Evolutionary conservation across 768 basidiomycete species (phyloP).

Genomic region (Crassisporium funariophilum): DNA sequence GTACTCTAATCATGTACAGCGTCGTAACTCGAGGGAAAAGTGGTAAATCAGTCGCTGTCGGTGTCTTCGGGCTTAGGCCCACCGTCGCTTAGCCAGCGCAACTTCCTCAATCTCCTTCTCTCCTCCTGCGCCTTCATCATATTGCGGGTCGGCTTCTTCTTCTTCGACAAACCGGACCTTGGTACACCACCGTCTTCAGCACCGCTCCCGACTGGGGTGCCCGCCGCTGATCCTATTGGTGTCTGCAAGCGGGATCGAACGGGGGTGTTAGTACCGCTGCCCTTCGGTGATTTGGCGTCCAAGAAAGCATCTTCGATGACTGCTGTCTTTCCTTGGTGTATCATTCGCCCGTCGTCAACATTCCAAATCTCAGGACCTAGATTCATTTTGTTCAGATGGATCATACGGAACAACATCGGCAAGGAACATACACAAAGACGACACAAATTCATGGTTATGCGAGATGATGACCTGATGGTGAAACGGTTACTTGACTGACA

Average conservation of each 20-base stretch:
- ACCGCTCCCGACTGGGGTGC: conserved; percentile 81
- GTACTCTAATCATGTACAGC: no score
- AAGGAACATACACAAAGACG: conserved; percentile 67
- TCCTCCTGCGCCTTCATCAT: conserved; percentile 90
- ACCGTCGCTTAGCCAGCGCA: conserved; percentile 82
- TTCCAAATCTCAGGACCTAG: conserved; percentile 93
- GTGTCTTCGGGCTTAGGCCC: conserved; percentile 85
- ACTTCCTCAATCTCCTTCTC: conserved; percentile 74
- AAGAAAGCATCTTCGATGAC: conserved; percentile 84
- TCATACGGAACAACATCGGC: conserved; percentile 9
- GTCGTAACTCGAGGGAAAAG: no score
- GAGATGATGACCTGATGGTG: conserved; percentile 86
- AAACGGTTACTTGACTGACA: conserved; percentile 18
- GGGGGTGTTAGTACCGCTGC: conserved; percentile 73
- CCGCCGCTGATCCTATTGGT: conserved; percentile 67
- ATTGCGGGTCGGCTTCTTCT: conserved; percentile 91
- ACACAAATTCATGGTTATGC: conserved; percentile 89
- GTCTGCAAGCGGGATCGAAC: conserved; percentile 69
- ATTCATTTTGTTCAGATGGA: no score
- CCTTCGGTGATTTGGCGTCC: conserved; percentile 67
- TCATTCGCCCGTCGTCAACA: conserved; percentile 82
- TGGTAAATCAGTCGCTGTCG: conserved; percentile 52
- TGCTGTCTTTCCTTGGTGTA: conserved; percentile 85
- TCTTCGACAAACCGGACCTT: conserved; percentile 62
- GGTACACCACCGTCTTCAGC: conserved; percentile 56